Conservation (phyloP, 139 green algal species). For the Coelastrella sp. region DNA sequence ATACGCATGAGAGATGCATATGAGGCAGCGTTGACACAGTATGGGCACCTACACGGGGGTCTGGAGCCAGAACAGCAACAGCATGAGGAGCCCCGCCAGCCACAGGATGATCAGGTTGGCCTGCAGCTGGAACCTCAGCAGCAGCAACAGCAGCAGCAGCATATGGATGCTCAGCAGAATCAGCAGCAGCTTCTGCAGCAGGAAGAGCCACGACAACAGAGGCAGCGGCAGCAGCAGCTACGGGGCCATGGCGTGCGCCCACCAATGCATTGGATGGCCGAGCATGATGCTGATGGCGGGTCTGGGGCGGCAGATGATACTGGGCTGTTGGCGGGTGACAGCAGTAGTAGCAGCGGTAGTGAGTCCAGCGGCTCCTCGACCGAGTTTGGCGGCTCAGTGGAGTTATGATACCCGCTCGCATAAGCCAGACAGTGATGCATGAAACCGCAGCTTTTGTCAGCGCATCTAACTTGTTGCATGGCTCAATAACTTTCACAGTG, state of each 20-base stretch:
- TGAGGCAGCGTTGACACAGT: neutral
- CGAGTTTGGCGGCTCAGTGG: too few species aligned
- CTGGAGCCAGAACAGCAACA: neutral
- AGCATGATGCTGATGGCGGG: conserved; percentile 36
- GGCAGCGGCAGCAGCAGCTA: neutral
- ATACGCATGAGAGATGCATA: neutral
- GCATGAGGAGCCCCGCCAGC: neutral
- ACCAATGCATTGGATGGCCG: conserved; percentile 35
- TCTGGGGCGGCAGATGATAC: neutral
- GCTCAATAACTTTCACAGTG: too few species aligned
- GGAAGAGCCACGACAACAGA: neutral
- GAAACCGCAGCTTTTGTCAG: too few species aligned
- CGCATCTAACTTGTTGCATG: too few species aligned
- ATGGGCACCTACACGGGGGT: neutral
- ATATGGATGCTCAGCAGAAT: neutral
- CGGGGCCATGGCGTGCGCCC: neutral
- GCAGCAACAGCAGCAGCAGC: conserved; percentile 18
- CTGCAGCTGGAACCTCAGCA: neutral
- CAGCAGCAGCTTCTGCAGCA: neutral
- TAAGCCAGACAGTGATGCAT: too few species aligned
- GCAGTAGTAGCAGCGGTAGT: neutral
- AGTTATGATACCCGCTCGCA: too few species aligned
- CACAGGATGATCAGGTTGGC: neutral
- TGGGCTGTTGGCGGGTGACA: neutral
- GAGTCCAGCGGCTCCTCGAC: too few species aligned